Conservation (phyloP, 2,329 filamentous ascomycete species). For the Helotiales sp. region DNA sequence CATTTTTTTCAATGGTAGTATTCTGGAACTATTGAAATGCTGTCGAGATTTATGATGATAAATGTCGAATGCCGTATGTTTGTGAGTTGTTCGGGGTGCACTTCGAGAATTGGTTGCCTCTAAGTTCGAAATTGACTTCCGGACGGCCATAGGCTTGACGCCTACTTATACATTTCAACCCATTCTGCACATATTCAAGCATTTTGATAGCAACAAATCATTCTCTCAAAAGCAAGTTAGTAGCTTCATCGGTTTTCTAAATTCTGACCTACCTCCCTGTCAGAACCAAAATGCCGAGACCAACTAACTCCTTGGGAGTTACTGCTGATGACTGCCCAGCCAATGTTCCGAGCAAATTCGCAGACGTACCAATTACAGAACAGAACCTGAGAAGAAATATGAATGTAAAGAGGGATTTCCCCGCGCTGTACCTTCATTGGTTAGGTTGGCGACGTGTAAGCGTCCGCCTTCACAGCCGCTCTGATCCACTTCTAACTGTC, state of each 20-base stretch:
- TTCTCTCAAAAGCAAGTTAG: neutral
- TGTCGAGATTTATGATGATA: too few relatives aligned
- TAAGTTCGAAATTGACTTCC: neutral
- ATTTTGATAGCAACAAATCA: neutral
- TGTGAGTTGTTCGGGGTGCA: too few relatives aligned
- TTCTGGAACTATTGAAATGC: neutral
- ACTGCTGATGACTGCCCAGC: neutral
- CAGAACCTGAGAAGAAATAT: too few relatives aligned
- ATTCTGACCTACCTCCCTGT: neutral
- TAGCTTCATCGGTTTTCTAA: neutral
- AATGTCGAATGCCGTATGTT: too few relatives aligned
- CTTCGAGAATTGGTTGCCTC: too few relatives aligned
- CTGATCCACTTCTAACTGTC: slow-evolving; percentile 1
- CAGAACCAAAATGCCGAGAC: neutral
- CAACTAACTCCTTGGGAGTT: neutral
- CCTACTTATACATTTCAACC: neutral
- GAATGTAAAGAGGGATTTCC: neutral
- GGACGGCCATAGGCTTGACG: neutral
- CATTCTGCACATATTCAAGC: neutral
- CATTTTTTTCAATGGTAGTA: slow-evolving; percentile 30
- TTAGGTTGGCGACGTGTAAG: neutral
- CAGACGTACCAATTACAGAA: neutral
- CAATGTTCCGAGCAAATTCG: neutral
- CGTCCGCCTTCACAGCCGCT: neutral
- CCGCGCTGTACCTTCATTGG: neutral